Conservation (phyloP, 73 alveolate species). For the Urostyla sp. region DNA sequence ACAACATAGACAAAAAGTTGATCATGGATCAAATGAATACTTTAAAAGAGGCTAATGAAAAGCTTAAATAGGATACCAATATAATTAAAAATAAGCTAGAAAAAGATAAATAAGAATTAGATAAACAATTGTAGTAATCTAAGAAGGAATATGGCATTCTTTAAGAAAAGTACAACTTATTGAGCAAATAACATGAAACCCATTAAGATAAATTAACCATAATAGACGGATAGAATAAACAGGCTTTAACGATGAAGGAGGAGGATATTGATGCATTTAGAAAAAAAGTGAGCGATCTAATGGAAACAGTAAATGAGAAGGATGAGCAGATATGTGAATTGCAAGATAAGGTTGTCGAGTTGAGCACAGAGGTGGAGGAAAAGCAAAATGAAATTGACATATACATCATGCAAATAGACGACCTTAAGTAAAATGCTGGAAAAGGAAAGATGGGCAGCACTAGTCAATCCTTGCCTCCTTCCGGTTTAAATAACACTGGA, state of each 20-base stretch:
- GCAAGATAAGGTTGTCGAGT: not conserved
- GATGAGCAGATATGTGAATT: conserved; percentile 18
- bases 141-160: not conserved
- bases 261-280: conserved; percentile 33
- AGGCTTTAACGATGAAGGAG: not conserved
- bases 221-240: not conserved
- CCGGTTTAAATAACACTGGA: not conserved
- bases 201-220: not conserved
- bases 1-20: not conserved
- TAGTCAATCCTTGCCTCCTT: too few species aligned
- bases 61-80: not conserved
- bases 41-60: not conserved
- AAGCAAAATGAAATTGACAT: conserved; percentile 25
- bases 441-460: not conserved
- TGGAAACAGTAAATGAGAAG: not conserved
- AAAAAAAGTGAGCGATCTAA: not conserved
- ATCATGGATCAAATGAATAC: not conserved
- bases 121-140: not conserved
- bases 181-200: not conserved
- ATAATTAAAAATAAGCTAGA: not conserved
- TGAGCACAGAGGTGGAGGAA: conserved; percentile 37
- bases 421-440: not conserved
- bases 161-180: not conserved
- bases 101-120: not conserved
- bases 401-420: not conserved